Conservation (phyloP, 331 rosid genomes). For the Saraca asoca region DNA sequence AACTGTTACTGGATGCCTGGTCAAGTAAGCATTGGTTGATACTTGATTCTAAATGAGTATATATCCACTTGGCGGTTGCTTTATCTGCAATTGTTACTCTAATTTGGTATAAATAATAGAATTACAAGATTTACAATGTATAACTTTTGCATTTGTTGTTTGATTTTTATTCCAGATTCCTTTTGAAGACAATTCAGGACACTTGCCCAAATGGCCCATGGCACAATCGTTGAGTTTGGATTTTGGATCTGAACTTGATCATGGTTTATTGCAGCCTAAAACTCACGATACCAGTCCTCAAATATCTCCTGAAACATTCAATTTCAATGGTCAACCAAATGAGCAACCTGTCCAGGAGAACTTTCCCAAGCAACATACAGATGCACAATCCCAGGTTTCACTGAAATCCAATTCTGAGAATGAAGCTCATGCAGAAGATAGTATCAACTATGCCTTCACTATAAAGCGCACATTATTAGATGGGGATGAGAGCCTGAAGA, state of each 20-base stretch:
- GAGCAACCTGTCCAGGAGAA: conserved; percentile 46
- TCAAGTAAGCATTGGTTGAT: not conserved
- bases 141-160: conserved; percentile 33
- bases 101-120: not conserved
- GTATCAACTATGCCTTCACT: conserved; percentile 51
- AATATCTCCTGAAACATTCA: conserved; percentile 33
- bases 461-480: conserved; percentile 57
- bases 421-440: conserved; percentile 53
- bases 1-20: conserved; percentile 21
- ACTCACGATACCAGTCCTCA: conserved; percentile 36
- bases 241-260: conserved; percentile 41
- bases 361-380: conserved; percentile 41
- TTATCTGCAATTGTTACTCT: conserved; percentile 8
- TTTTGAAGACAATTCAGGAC: conserved; percentile 49
- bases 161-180: conserved; percentile 53
- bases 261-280: conserved; percentile 40
- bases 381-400: conserved; percentile 40
- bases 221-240: conserved; percentile 54
- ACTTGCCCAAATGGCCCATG: conserved; percentile 47
- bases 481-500: conserved; percentile 72
- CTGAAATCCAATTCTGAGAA: conserved; percentile 38
- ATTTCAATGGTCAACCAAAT: conserved; percentile 41
- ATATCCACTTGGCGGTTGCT: conserved; percentile 9
- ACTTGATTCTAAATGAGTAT: not conserved
- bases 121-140: no score